Evolutionary conservation across 441 rosid species (phyloP), one percentile per base, ranked within the genome.

Genomic region (Biscutella laevigata): DNA sequence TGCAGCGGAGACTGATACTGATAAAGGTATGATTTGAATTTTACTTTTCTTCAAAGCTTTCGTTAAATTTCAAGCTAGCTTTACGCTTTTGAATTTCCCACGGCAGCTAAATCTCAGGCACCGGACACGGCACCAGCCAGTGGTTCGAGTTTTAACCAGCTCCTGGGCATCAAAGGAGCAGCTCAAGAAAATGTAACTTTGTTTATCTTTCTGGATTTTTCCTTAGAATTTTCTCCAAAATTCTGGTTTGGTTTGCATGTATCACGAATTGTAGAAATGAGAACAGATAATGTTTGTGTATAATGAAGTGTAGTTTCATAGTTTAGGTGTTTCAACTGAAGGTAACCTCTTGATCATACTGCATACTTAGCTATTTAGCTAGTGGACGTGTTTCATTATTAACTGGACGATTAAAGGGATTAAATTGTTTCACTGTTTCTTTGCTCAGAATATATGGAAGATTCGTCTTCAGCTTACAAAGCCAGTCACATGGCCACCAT

Each of bases 401-500:
- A n/a, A n/a, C n/a, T n/a, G n/a, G n/a, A n/a, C n/a, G n/a, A n/a
- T n/a, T n/a, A n/a, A n/a, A n/a, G n/a, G n/a, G n/a, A n/a, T n/a
- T n/a, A n/a, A n/a, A n/a, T n/a, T n/a, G n/a, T n/a, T n/a, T n/a
- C n/a, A n/a, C n/a, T n/a, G n/a, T n/a, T n/a, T 41, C 10, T 59
- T 32, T 40, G 30, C 66, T 74, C 82, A 87, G 98, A 75, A 91
- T 70, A 91, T 73, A 80, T 87, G 98, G 98, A 91, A 91, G 78
- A 85, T 87, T 60, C 96, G 98, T 61, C 94, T 91, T 65, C 98
- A 91, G 67, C 86, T 91, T 21, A 85, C 96, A 26, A 91, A 91
- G 57, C 98, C 98, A 27, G 96, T 91, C 44, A 91, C 98, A 14
- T 91, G 98, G 98, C 96, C 98, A 71, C 98, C 98, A 10, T 46